phyloP scores from a whole-genome alignment of 805 yeast genomes.

The Zygoascus tannicola region DNA sequence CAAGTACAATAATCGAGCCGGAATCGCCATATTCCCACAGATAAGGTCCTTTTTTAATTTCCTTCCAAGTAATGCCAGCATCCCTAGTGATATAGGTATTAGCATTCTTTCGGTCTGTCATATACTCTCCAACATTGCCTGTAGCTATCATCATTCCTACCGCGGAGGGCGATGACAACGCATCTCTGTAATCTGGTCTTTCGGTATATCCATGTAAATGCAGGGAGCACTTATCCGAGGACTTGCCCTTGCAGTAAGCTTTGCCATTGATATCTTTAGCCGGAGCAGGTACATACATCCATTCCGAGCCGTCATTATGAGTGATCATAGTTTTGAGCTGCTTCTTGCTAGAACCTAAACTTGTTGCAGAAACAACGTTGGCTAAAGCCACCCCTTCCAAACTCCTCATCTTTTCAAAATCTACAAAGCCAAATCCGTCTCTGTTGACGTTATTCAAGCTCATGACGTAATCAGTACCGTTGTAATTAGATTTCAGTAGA shows the following conservation, averaged over 20 bases:
- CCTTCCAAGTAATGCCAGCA: constrained; percentile 86
- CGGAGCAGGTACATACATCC: constrained; percentile 71
- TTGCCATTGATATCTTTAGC: constrained; percentile 49
- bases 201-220: constrained; percentile 89
- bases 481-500: constrained; percentile 77
- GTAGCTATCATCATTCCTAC: constrained; percentile 81
- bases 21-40: constrained; percentile 98
- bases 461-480: constrained; percentile 78
- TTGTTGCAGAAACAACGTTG: constrained; percentile 49
- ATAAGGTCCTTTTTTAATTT: constrained; percentile 58
- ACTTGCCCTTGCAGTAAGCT: constrained; percentile 40
- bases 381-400: constrained; percentile 77
- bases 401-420: constrained; percentile 74
- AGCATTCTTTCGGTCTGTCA: constrained; percentile 40
- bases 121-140: constrained; percentile 76
- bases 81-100: constrained; percentile 76
- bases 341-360: constrained; percentile 41
- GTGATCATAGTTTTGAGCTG: constrained; percentile 63
- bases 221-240: constrained; percentile 59
- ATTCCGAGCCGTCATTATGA: constrained; percentile 84
- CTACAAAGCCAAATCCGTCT: constrained; percentile 65
- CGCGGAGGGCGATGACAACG: constrained; percentile 82
- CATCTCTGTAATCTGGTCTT: constrained; percentile 71
- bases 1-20: constrained; percentile 76
- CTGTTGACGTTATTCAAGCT: constrained; percentile 67